Base-by-base conservation (phyloP, 495 filamentous ascomycete species). In the Lasiosphaeria hispida region DNA sequence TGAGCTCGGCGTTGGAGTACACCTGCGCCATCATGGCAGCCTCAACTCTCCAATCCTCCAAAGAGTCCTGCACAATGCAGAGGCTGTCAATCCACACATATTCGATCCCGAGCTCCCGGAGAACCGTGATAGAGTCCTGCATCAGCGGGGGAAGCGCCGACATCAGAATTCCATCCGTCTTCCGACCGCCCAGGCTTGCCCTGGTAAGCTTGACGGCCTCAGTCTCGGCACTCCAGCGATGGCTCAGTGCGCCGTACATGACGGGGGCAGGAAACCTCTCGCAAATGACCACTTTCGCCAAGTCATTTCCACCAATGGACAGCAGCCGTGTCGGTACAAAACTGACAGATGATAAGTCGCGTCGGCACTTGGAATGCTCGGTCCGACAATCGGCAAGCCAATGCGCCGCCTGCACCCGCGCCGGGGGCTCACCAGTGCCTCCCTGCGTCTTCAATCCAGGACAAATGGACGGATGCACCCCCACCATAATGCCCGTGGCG, bases 11-110 rank as follows among this genome's bases (percentile, higher is more conserved):
- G 8, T 52, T 48, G 13, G 41, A 35, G 42, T 67, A 67, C 8
- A 65, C 51, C 3, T 48, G 39, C 0, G 40, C 33, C 64, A 67
- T 67, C 36, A n/a, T 34, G 11, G 48, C 44, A 0, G 64, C 59
- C 43, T 67, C 58, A 2, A 3, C 6, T 10, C 37, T 7, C 64
- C 64, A 64, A 38, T 65, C 62, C 7, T 38, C 48, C 5, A 35
- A 19, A n/a, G 53, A 52, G 36, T 67, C 59, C 53, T 67, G 64
- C 9, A 66, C 34, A 15, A 66, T 66, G 45, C 63, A 66, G 19
- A 63, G 55, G 1, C 48, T 44, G 23, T 63, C 54, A 10, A 65
- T 57, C 59, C 59, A 67, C 1, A 67, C 14, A 44, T 54, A 61
- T 1, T 13, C 10, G n/a, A 59, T 19, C 8, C 59, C 56, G 18